Percentiles rank a stretch among this genome's conserved stretches.
phyloP scores from a whole-genome alignment of 208 protist species.

The Trypanosoma mega region DNA sequence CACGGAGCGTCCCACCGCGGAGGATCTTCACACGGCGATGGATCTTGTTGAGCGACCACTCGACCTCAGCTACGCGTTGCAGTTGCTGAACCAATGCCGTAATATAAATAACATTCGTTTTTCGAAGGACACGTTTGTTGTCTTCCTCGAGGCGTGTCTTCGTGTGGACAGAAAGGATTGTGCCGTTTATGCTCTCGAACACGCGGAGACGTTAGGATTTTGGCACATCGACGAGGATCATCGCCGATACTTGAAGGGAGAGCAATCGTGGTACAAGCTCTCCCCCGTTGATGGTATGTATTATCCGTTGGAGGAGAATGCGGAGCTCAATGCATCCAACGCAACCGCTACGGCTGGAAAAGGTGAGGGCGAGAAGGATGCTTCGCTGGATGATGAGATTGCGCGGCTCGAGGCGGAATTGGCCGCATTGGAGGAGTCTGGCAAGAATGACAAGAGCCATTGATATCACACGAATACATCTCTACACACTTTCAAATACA shows the following conservation, averaged over 20 bases:
- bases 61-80: constrained; percentile 88
- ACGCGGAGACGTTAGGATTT: constrained; percentile 82
- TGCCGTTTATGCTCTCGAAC: constrained; percentile 70
- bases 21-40: constrained; percentile 89
- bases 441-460: constrained; percentile 3
- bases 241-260: constrained; percentile 60
- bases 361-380: constrained; percentile 25
- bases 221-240: constrained; percentile 84
- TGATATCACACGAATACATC: background rate
- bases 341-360: background rate
- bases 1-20: constrained; percentile 69
- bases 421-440: constrained; percentile 56
- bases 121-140: constrained; percentile 68
- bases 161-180: constrained; percentile 88
- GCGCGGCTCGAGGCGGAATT: constrained; percentile 83
- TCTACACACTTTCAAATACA: background rate
- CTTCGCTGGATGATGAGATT: constrained; percentile 61
- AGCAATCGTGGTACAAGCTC: constrained; percentile 87
- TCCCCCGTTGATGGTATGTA: constrained; percentile 70
- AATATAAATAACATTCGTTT: constrained; percentile 85
- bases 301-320: constrained; percentile 85
- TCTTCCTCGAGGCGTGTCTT: constrained; percentile 89
- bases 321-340: constrained; percentile 46
- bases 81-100: constrained; percentile 83
- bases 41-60: constrained; percentile 89